Percentiles rank a stretch among this genome's conserved stretches.
These are phyloP conservation scores for Fusarium sacchari DNA, from an alignment of 2,329 filamentous ascomycete genomes.

Conservation along the genomic window DNA sequence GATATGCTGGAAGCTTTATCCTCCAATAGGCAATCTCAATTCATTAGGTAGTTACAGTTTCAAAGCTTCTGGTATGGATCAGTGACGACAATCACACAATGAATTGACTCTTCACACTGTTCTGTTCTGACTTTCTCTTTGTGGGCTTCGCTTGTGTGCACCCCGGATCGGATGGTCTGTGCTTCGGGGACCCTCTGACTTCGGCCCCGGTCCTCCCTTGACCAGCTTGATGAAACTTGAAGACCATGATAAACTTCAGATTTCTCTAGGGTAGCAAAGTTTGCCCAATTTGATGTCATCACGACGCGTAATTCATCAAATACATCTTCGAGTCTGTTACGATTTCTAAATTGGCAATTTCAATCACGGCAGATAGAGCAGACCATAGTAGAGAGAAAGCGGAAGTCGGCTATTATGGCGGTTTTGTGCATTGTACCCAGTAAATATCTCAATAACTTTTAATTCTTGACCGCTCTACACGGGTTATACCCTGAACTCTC, in stretches of 20 bases:
- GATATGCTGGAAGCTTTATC: not conserved
- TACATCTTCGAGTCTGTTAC: not conserved
- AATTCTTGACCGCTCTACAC: not conserved
- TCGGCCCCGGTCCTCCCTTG: slow-evolving; percentile 21
- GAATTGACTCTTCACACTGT: slow-evolving; percentile 1
- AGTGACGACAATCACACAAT: not conserved
- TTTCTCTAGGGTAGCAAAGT: not conserved
- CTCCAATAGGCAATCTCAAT: not conserved
- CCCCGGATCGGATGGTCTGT: slow-evolving; percentile 37
- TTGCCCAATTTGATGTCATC: not conserved
- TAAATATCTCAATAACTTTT: not conserved
- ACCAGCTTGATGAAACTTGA: not conserved
- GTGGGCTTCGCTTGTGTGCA: slow-evolving; percentile 38
- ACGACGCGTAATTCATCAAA: not conserved
- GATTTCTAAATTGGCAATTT: not conserved
- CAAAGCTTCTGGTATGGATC: not conserved
- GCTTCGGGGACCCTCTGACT: slow-evolving; percentile 9
- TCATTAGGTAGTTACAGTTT: slow-evolving; percentile 7
- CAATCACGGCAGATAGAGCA: not conserved
- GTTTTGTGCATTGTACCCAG: too few relatives aligned
- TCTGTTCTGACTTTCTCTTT: slow-evolving; percentile 13
- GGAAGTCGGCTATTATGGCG: not conserved
- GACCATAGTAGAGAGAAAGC: too few relatives aligned
- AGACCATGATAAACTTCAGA: not conserved
- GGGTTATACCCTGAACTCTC: too few relatives aligned